These are phyloP conservation scores for Serpula lacrymans DNA, from an alignment of 768 basidiomycete genomes.

Conservation along the genomic window DNA sequence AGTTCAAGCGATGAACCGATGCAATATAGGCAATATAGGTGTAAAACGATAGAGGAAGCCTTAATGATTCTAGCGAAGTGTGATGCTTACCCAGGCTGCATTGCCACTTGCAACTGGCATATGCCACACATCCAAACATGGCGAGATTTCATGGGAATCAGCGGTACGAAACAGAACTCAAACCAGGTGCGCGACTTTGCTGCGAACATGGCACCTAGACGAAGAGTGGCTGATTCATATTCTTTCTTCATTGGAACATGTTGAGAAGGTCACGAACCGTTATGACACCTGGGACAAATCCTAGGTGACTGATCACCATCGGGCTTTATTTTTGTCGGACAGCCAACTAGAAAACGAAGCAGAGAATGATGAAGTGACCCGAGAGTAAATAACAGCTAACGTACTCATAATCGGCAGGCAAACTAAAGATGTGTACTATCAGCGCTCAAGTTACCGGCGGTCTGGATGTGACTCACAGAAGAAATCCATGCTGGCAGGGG, in stretches of 20 bases:
- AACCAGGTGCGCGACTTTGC: conserved; percentile 73
- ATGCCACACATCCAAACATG: conserved; percentile 70
- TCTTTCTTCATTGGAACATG: neutral
- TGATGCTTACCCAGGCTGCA: conserved; percentile 45
- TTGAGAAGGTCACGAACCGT: conserved; percentile 43
- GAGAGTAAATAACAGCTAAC: conserved; percentile 17
- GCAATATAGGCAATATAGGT: too few relatives aligned
- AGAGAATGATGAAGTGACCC: neutral
- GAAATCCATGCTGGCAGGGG: conserved; percentile 19
- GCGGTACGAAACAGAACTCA: conserved; percentile 70
- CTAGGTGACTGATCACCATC: conserved; percentile 49
- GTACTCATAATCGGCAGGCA: conserved; percentile 52
- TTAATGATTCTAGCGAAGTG: neutral
- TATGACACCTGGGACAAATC: conserved; percentile 70
- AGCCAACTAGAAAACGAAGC: conserved; percentile 49
- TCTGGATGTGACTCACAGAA: conserved; percentile 20
- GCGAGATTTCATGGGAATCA: conserved; percentile 60
- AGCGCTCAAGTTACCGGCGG: conserved; percentile 28
- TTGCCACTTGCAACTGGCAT: conserved; percentile 60
- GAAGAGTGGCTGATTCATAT: neutral
- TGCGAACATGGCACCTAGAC: conserved; percentile 54
- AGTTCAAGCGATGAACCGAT: neutral
- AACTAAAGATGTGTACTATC: conserved; percentile 30
- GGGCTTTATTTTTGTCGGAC: conserved; percentile 56
- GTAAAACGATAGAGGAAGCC: conserved; percentile 14